Evolutionary conservation across 768 basidiomycete genomes (phyloP).

Genomic region (Lactarius trivialis): DNA sequence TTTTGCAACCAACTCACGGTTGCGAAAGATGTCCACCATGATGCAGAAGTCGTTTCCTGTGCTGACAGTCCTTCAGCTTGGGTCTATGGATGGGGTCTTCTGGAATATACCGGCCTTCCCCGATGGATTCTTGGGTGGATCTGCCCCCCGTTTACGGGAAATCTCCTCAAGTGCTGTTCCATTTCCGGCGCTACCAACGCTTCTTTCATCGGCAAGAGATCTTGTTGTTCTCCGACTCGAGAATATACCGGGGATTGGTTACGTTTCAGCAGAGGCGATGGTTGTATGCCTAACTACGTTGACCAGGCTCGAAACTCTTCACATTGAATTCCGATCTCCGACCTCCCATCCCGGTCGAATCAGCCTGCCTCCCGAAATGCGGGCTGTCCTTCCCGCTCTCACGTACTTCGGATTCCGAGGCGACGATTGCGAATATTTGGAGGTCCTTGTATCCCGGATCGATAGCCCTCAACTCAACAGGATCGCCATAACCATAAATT

Average conservation of each 20-base stretch:
- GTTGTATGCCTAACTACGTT: neutral
- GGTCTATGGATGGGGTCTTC: neutral
- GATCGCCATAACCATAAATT: no score
- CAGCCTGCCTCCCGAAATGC: no score
- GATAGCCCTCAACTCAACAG: no score
- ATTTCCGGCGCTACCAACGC: neutral
- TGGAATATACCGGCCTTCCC: neutral
- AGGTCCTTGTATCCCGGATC: no score
- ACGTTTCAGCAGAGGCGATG: neutral
- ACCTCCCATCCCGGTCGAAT: neutral
- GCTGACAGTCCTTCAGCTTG: neutral
- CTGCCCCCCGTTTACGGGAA: neutral
- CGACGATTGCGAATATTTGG: no score
- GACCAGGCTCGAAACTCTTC: neutral
- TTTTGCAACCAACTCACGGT: neutral
- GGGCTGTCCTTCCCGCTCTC: no score
- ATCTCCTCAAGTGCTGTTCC: neutral
- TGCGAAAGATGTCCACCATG: neutral
- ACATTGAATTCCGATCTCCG: neutral
- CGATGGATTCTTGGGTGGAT: neutral
- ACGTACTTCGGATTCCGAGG: no score
- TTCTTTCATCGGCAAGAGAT: no score
- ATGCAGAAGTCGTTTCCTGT: neutral
- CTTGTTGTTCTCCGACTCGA: no score
- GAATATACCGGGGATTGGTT: no score